Percentiles rank a stretch among this genome's conserved stretches.
These are phyloP conservation scores for Naganishia friedmannii DNA, from an alignment of 768 basidiomycete species.

Conservation along the genomic window DNA sequence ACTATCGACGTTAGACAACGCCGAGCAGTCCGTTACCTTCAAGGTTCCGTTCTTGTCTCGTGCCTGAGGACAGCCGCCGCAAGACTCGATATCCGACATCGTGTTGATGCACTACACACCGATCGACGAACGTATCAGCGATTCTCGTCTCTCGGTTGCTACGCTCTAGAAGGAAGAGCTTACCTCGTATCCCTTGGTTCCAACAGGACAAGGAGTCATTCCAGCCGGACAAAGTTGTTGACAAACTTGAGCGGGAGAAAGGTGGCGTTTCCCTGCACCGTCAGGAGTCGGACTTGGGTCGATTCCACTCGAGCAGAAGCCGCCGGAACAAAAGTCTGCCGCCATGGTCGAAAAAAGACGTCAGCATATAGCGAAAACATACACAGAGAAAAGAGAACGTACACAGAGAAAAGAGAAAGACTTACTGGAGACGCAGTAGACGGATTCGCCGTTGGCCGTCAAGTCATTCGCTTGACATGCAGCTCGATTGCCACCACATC, in stretches of 20 bases:
- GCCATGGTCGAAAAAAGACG: too few species aligned
- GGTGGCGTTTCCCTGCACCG: background rate
- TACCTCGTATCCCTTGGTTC: background rate
- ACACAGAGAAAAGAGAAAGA: background rate
- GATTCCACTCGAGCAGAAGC: background rate
- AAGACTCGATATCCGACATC: background rate
- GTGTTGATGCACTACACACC: background rate
- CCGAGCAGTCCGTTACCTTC: background rate
- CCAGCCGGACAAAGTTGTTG: conserved; percentile 1
- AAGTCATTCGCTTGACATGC: conserved; percentile 1
- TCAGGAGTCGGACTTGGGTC: background rate
- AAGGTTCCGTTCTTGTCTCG: background rate
- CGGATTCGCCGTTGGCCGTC: conserved; percentile 7
- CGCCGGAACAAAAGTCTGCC: background rate
- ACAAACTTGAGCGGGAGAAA: background rate
- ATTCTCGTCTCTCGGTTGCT: background rate
- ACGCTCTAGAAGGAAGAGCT: background rate
- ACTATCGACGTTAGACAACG: background rate
- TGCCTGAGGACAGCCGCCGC: conserved; percentile 4
- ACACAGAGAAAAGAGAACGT: background rate
- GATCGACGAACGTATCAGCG: background rate
- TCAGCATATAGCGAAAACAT: too few species aligned
- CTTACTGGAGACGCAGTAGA: background rate
- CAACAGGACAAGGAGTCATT: background rate
- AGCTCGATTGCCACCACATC: background rate